These are phyloP conservation scores for Isochrysis galbana DNA, from an alignment of 78 protist genomes.

Conservation along the genomic window DNA sequence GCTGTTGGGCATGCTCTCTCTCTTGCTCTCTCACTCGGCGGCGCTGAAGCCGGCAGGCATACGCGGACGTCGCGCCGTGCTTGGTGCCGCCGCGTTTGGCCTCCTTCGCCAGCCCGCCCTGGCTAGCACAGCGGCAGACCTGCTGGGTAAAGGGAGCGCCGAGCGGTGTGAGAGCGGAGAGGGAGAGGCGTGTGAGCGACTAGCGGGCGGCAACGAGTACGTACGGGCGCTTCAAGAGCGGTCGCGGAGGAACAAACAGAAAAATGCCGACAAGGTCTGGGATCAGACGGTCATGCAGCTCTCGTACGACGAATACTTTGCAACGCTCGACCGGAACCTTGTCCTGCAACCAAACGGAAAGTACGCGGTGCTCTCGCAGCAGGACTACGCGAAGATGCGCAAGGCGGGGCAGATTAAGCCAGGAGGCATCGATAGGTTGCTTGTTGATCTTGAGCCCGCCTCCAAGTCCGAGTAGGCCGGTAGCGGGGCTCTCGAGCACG, in stretches of 20 bases:
- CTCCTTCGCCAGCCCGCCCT: too few relatives aligned
- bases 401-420: background rate
- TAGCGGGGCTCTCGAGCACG: too few relatives aligned
- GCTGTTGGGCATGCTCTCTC: too few relatives aligned
- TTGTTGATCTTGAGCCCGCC: too few relatives aligned
- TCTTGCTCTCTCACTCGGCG: too few relatives aligned
- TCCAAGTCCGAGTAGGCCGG: too few relatives aligned
- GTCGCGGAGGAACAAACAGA: background rate
- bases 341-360: background rate
- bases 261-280: background rate
- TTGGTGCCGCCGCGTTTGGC: too few relatives aligned
- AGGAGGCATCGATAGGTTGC: background rate
- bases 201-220: background rate
- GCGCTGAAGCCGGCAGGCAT: too few relatives aligned
- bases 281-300: background rate
- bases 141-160: background rate
- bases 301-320: background rate
- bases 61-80: too few relatives aligned
- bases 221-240: background rate
- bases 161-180: background rate
- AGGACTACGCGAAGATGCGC: background rate
- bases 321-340: background rate
- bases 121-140: too few relatives aligned
- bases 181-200: background rate
- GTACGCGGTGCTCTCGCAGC: background rate